Evolutionary conservation across 371 early-diverging fungal species (phyloP).

Genomic region (Chytridium lagenaria): DNA sequence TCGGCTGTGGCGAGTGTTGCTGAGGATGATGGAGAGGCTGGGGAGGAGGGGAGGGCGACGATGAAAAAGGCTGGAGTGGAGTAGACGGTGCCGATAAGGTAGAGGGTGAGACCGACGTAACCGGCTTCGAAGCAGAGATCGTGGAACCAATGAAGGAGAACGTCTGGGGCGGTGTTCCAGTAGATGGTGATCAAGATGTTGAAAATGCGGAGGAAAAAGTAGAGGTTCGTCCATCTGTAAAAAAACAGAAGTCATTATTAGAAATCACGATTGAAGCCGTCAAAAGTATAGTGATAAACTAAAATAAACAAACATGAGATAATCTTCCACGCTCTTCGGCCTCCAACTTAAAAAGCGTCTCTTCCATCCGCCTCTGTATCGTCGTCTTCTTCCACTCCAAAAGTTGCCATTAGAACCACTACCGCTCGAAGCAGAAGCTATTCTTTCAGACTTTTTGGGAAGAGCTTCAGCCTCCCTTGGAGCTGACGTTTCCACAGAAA

Average conservation of each 20-base stretch:
- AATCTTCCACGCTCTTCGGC: constrained; percentile 8
- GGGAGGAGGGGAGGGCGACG: neutral
- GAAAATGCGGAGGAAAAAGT: neutral
- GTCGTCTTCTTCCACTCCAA: neutral
- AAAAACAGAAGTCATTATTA: neutral
- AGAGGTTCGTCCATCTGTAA: neutral
- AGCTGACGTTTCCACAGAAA: too few relatives aligned
- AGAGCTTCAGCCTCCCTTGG: too few relatives aligned
- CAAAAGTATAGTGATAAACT: neutral
- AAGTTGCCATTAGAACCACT: too few relatives aligned
- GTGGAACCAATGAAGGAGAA: neutral
- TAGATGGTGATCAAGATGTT: neutral
- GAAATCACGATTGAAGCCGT: neutral
- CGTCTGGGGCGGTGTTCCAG: neutral
- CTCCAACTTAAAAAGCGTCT: constrained; percentile 1
- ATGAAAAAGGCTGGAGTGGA: constrained; percentile 8
- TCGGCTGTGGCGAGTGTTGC: neutral
- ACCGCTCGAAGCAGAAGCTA: too few relatives aligned
- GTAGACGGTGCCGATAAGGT: constrained; percentile 11
- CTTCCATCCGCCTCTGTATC: neutral
- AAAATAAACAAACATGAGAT: neutral
- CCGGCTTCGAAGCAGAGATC: neutral
- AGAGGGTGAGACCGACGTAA: neutral
- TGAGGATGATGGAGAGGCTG: neutral
- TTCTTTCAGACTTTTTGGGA: too few relatives aligned